Evolutionary conservation across 257 asterid species (phyloP), one percentile per base, ranked within the genome.

Genomic region (Cruciata laevipes): DNA sequence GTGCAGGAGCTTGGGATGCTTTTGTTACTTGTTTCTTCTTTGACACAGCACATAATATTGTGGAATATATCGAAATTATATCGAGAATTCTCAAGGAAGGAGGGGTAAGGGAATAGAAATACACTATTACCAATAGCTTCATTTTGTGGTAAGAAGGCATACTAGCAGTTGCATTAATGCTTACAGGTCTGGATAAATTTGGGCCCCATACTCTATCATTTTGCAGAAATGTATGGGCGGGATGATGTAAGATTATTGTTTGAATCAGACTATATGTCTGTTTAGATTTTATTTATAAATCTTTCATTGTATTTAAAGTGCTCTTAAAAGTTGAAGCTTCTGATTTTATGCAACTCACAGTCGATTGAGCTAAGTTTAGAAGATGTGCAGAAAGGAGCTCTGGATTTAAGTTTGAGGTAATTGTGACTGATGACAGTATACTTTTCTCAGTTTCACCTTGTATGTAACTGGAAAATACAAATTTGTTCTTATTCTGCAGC

Each of bases 11-110:
- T 71, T 93, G 99, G 99, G 96, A 93, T 86, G 94, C 95, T 56
- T 95, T 93, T 66, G 99, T 88, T 71, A 93, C 97, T 64, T 93
- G 99, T 82, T 93, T 93, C 83, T 93, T 93, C 79, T 76, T 93
- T 66, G 99, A 93, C 73, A 93, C 99, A 47, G 99, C 97, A n/a
- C 99, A 93, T 82, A 93, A 93, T 78, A 79, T 93, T 73, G 92
- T 90, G 65, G 95, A 90, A 79, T 93, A 93, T 71, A 86, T 93
- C 66, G 97, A 93, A 77, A 85, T 82, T 68, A 85, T 93, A 73
- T 90, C 99, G 38, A 87, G 71, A 81, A 77, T 93, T 81, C 89
- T 93, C 69, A 93, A 88, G 82, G 95, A 90, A 67, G 96, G 85
- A 66, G 99, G 97, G 68, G 99, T 93, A 84, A 83, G 97, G 78